Evolutionary conservation across 129 eudicot genomes (phyloP).

Genomic region (Flaveria ramosissima): DNA sequence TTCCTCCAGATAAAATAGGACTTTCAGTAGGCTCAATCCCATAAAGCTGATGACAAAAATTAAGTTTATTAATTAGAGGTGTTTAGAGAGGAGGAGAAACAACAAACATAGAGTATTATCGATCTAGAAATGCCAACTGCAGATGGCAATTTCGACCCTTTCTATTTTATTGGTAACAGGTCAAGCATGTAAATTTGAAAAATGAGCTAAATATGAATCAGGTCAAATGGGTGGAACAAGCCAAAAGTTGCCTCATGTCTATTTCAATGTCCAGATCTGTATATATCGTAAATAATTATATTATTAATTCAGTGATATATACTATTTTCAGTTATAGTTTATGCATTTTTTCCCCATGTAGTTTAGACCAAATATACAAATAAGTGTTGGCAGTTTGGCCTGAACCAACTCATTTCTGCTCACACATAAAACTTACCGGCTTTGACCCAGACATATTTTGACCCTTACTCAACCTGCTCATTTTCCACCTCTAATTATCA

Average conservation of each 20-base stretch:
- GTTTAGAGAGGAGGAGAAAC: background rate
- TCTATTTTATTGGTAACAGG: background rate
- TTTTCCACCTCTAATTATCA: background rate
- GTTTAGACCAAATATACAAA: background rate
- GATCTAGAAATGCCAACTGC: background rate
- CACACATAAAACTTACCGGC: background rate
- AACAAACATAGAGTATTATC: background rate
- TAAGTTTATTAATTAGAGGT: background rate
- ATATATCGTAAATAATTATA: background rate
- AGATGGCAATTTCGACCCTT: background rate
- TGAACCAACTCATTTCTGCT: background rate
- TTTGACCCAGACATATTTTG: slow-evolving; percentile 3
- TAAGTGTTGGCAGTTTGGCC: background rate
- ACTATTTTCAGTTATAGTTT: background rate
- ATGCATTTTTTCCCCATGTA: background rate
- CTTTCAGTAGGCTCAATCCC: slow-evolving; percentile 89
- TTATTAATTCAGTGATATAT: background rate
- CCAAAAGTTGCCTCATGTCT: background rate
- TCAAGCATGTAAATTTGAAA: background rate
- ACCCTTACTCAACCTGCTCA: background rate
- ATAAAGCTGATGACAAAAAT: slow-evolving; percentile 42
- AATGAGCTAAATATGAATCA: background rate
- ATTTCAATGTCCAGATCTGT: background rate
- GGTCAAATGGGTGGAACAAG: background rate
- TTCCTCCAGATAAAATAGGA: slow-evolving; percentile 84